These are phyloP conservation scores for Paraphaeosphaeria minitans DNA, from an alignment of 2,329 filamentous ascomycete genomes.

Conservation along the genomic window DNA sequence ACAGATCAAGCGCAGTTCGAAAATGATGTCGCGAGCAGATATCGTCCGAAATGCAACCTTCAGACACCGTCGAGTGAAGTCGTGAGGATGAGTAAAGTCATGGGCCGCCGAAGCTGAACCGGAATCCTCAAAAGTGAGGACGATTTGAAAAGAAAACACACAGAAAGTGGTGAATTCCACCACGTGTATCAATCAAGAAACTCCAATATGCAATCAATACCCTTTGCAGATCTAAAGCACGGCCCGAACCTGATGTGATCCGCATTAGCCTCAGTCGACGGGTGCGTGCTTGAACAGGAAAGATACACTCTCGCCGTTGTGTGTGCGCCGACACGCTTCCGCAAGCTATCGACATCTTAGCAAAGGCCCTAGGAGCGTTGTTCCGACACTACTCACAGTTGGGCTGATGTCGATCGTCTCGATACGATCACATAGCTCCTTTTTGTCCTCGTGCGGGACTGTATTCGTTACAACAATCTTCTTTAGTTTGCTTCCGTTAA, in stretches of 20 bases:
- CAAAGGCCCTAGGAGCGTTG: slow-evolving; percentile 5
- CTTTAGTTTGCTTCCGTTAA: slow-evolving; percentile 77
- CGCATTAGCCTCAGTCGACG: slow-evolving; percentile 44
- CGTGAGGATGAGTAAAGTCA: not conserved
- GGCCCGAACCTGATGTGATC: slow-evolving; percentile 12
- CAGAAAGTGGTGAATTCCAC: not conserved
- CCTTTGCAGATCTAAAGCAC: not conserved
- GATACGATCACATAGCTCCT: slow-evolving; percentile 75
- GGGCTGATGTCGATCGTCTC: slow-evolving; percentile 92
- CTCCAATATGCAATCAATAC: not conserved
- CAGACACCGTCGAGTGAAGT: not conserved
- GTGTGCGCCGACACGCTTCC: slow-evolving; percentile 73
- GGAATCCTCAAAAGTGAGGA: not conserved
- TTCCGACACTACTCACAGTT: slow-evolving; percentile 56
- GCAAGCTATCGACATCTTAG: slow-evolving; percentile 56
- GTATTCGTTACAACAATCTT: slow-evolving; percentile 91
- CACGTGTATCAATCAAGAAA: not conserved
- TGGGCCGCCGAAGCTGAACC: not conserved
- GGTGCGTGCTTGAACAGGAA: slow-evolving; percentile 73
- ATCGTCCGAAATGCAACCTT: not conserved
- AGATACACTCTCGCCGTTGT: slow-evolving; percentile 72
- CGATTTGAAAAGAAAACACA: not conserved
- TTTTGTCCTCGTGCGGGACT: slow-evolving; percentile 80
- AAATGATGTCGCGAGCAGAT: not conserved
- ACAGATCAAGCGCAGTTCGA: not conserved